phyloP scores from a whole-genome alignment of 2,329 filamentous ascomycete genomes.

The Verticillium nonalfalfae region DNA sequence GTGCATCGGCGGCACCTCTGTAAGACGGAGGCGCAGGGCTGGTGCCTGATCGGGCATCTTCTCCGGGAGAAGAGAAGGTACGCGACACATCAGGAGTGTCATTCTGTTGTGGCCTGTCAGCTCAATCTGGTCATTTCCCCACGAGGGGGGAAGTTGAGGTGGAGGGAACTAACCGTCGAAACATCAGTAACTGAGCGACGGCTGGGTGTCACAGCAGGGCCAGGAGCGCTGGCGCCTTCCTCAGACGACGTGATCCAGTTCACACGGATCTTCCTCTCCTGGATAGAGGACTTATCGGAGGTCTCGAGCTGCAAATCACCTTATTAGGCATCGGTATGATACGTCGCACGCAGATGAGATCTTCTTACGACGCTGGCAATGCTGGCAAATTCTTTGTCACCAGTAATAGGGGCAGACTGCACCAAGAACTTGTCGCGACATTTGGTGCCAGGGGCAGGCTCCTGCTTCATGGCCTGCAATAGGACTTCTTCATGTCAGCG shows the following conservation, averaged over 20 bases:
- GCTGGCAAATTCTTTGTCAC: constrained; percentile 77
- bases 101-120: constrained; percentile 10
- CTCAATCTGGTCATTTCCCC: neutral
- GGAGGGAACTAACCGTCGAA: neutral
- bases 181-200: constrained; percentile 31
- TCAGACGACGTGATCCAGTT: constrained; percentile 60
- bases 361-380: constrained; percentile 42
- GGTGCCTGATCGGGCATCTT: constrained; percentile 19
- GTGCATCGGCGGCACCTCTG: constrained; percentile 3
- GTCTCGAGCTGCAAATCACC: constrained; percentile 59
- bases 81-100: constrained; percentile 39
- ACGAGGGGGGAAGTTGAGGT: neutral
- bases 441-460: constrained; percentile 77
- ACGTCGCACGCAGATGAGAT: neutral
- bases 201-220: constrained; percentile 30
- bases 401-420: constrained; percentile 78
- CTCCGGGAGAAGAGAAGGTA: constrained; percentile 37
- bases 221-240: constrained; percentile 30
- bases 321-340: constrained; percentile 3
- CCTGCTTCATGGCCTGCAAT: constrained; percentile 95
- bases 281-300: constrained; percentile 70
- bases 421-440: constrained; percentile 98
- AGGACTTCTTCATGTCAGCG: constrained; percentile 55
- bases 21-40: constrained; percentile 21
- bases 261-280: constrained; percentile 95